Percentiles rank a stretch among this genome's conserved stretches.
Evolutionary conservation across 1,284 basidiomycete species (phyloP).

Genomic region (Leccinum ponderosum): DNA sequence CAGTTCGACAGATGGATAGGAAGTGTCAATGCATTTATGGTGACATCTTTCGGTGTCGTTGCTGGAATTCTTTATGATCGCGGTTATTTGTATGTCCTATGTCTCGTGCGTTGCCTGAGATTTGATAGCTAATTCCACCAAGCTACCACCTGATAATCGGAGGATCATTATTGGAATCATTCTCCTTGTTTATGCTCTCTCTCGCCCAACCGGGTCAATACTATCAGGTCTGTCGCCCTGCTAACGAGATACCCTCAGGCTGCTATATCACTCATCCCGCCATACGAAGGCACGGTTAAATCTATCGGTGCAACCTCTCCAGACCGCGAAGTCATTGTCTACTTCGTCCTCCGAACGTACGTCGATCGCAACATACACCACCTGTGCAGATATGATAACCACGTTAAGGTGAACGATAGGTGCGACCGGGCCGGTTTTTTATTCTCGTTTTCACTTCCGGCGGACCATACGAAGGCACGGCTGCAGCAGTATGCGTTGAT

Average conservation of each 20-base stretch:
- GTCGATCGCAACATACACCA: no score
- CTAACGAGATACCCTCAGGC: neutral
- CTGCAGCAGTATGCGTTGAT: no score
- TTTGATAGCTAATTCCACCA: slow-evolving; percentile 5
- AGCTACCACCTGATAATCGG: slow-evolving; percentile 32
- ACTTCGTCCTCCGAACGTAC: no score
- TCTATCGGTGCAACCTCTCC: no score
- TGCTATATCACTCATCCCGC: neutral
- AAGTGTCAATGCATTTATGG: slow-evolving; percentile 26
- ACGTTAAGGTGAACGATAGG: no score
- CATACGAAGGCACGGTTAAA: no score
- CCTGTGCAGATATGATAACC: no score
- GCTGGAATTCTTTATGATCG: slow-evolving; percentile 28
- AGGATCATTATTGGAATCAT: slow-evolving; percentile 27
- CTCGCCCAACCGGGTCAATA: slow-evolving; percentile 25
- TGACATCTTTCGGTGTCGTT: slow-evolving; percentile 8
- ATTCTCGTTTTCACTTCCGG: no score
- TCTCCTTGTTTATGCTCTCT: slow-evolving; percentile 34
- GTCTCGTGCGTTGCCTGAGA: neutral
- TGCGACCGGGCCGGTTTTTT: no score
- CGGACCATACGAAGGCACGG: no score
- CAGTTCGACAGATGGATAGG: slow-evolving; percentile 32
- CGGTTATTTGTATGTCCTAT: slow-evolving; percentile 32
- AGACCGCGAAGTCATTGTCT: no score
- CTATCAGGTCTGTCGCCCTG: slow-evolving; percentile 21